Evolutionary conservation across 2,329 filamentous ascomycete species (phyloP).

Genomic region (Colletotrichum chrysophilum): DNA sequence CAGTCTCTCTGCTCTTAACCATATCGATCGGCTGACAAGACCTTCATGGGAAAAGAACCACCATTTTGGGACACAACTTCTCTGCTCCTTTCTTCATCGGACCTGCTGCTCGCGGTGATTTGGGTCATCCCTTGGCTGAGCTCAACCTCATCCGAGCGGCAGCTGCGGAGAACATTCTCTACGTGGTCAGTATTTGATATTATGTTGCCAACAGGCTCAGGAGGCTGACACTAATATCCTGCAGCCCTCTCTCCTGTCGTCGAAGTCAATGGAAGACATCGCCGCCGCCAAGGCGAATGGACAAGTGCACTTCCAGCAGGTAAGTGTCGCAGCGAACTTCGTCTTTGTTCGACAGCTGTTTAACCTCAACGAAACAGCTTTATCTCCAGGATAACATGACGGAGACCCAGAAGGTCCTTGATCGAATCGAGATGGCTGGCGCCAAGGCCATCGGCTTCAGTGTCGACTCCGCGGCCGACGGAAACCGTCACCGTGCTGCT

Average conservation of each 20-base stretch:
- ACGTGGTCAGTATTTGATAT: constrained; percentile 37
- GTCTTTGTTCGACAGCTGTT: not conserved
- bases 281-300: constrained; percentile 36
- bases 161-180: constrained; percentile 51
- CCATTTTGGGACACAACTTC: constrained; percentile 59
- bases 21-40: not conserved
- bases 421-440: constrained; percentile 35
- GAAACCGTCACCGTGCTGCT: constrained; percentile 45
- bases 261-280: constrained; percentile 41
- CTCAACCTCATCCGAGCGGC: constrained; percentile 55
- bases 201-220: not conserved
- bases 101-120: constrained; percentile 50
- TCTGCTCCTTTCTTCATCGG: constrained; percentile 60
- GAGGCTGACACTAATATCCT: not conserved
- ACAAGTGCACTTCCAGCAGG: constrained; percentile 43
- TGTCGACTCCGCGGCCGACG: constrained; percentile 43
- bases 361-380: constrained; percentile 2
- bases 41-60: constrained; percentile 37
- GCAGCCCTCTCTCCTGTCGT: constrained; percentile 36
- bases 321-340: not conserved
- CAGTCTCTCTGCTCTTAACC: no score
- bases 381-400: constrained; percentile 38
- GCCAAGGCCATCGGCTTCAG: constrained; percentile 42
- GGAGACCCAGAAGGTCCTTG: constrained; percentile 33
- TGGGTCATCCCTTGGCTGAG: constrained; percentile 52